Conservation (phyloP, 2,329 filamentous ascomycete genomes). For the Orbilia ellipsospora region DNA sequence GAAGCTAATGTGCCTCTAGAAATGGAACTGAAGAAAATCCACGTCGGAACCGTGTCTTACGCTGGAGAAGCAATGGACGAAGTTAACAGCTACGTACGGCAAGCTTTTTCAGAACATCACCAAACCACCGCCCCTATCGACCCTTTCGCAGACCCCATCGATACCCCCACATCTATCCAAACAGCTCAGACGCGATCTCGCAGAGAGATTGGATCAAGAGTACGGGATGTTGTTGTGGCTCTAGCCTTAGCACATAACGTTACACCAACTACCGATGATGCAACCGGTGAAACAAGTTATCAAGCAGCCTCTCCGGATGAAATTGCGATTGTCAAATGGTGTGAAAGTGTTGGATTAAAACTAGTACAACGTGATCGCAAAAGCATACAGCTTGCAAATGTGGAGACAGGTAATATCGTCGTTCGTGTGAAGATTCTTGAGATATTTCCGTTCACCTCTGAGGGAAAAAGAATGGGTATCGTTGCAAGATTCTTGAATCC, state of each 20-base stretch:
- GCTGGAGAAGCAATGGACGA: conserved; percentile 99
- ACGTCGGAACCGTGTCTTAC: conserved; percentile 97
- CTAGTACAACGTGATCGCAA: conserved; percentile 87
- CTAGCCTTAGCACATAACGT: conserved; percentile 97
- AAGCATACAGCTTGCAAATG: conserved; percentile 82
- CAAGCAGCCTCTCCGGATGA: conserved; percentile 98
- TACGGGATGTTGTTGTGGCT: conserved; percentile 91
- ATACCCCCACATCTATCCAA: conserved; percentile 58
- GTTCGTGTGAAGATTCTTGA: conserved; percentile 90
- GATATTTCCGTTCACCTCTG: conserved; percentile 96
- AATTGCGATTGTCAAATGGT: conserved; percentile 97
- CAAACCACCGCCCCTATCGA: conserved; percentile 27
- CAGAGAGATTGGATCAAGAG: conserved; percentile 90
- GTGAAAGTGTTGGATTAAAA: conserved; percentile 87
- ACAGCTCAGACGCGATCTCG: conserved; percentile 80
- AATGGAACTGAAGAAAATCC: conserved; percentile 99
- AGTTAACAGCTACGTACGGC: conserved; percentile 83
- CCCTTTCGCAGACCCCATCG: conserved; percentile 52
- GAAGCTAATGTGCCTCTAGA: conserved; percentile 66
- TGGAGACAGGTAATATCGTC: conserved; percentile 76
- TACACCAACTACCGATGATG: conserved; percentile 87
- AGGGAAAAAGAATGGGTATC: conserved; percentile 98
- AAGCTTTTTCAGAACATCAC: conserved; percentile 75
- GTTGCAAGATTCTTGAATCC: conserved; percentile 80
- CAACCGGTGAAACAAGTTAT: conserved; percentile 78